Conservation (phyloP, 2,329 filamentous ascomycete species). For the Thielaviopsis musarum region DNA sequence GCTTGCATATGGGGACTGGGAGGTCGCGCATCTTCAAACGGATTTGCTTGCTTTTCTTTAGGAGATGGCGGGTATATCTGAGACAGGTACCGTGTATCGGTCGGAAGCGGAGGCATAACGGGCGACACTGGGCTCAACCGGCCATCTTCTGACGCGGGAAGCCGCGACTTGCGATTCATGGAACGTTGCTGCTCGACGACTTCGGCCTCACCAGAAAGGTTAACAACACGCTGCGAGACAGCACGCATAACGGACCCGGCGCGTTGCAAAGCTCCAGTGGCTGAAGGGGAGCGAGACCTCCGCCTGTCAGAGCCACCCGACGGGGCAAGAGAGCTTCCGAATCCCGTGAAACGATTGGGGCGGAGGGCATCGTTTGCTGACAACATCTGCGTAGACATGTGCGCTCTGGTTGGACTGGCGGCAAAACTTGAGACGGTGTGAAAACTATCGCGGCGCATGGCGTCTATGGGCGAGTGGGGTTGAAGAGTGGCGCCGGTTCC, state of each 20-base stretch:
- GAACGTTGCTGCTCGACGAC: constrained; percentile 56
- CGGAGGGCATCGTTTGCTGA: constrained; percentile 10
- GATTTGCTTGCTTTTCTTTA: constrained; percentile 9
- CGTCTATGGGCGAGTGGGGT: constrained; percentile 22
- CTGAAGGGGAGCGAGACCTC: constrained; percentile 45
- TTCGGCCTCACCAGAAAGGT: constrained; percentile 85
- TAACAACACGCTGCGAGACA: constrained; percentile 96
- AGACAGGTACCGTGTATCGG: constrained; percentile 35
- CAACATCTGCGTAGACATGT: constrained; percentile 7
- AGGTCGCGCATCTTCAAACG: constrained; percentile 12
- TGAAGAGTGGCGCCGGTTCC: constrained; percentile 23
- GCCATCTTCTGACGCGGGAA: constrained; percentile 33
- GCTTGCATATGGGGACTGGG: constrained; percentile 12
- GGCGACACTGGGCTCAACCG: constrained; percentile 22
- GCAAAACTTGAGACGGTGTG: constrained; percentile 38
- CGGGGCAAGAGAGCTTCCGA: constrained; percentile 39
- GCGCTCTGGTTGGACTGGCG: constrained; percentile 28
- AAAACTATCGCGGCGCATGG: constrained; percentile 35
- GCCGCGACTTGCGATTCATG: constrained; percentile 42
- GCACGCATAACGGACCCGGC: constrained; percentile 62
- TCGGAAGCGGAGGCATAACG: constrained; percentile 17
- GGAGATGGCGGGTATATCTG: constrained; percentile 22
- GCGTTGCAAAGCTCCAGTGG: constrained; percentile 45
- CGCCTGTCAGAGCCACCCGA: constrained; percentile 24
- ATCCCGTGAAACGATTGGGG: constrained; percentile 19